These are phyloP conservation scores for Xylaria grammica DNA, from an alignment of 495 filamentous ascomycete genomes.

Conservation along the genomic window DNA sequence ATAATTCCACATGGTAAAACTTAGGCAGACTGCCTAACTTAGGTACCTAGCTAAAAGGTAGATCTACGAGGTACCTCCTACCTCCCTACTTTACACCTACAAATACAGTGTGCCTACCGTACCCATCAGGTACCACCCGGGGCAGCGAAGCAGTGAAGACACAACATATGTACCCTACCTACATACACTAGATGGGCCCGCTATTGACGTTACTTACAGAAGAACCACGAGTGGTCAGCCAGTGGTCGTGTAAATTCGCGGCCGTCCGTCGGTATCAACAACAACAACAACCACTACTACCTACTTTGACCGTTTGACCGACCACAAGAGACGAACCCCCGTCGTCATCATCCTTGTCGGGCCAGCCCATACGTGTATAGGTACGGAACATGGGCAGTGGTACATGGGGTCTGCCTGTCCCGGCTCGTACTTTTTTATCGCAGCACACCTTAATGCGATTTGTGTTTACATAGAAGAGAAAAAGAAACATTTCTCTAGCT, in stretches of 20 bases:
- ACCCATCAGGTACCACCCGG: too few species aligned
- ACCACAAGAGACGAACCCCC: neutral
- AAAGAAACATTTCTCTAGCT: slow-evolving; percentile 16
- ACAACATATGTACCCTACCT: too few species aligned
- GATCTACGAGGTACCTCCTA: too few species aligned
- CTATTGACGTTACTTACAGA: too few species aligned
- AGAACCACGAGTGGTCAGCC: too few species aligned
- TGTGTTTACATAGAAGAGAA: slow-evolving; percentile 13
- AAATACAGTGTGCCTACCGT: too few species aligned
- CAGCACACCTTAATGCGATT: slow-evolving; percentile 14
- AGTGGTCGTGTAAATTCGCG: neutral
- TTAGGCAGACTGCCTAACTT: too few species aligned
- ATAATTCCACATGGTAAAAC: too few species aligned
- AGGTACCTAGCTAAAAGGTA: too few species aligned
- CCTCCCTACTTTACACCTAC: too few species aligned
- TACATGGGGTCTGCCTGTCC: slow-evolving; percentile 16
- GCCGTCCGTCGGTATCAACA: neutral
- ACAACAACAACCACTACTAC: neutral
- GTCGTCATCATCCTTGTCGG: slow-evolving; percentile 6
- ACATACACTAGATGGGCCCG: too few species aligned
- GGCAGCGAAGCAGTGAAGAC: too few species aligned
- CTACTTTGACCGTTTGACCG: neutral
- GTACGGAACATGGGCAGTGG: neutral
- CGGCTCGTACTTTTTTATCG: slow-evolving; percentile 10
- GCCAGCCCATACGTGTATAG: slow-evolving; percentile 1